Evolutionary conservation across 805 yeast species (phyloP), one percentile per base, ranked within the genome.

Genomic region (Candida silvicultrix): DNA sequence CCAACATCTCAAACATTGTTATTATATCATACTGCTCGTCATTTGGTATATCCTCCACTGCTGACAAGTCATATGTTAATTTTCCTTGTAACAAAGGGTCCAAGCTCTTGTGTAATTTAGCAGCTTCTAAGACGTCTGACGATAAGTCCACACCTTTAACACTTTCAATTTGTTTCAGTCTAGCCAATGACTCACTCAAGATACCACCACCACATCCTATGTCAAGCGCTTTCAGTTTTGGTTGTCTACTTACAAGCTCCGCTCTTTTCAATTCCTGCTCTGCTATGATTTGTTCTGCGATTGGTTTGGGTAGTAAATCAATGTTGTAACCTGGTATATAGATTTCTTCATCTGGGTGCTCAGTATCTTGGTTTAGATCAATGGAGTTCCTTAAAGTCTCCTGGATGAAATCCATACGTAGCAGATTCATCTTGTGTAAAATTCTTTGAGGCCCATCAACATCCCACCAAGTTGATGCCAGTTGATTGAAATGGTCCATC

Each of bases 151-250:
- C 77, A 2, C 96, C 99, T 42, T 69, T 73, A 5, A 94, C 97
- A 1, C 68, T 60, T 11, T 71, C 60, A 4, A 88, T 78, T 48
- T 76, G 75, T 5, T 76, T 75, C 54, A 86, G 66, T 53, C 99
- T 71, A 0, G 96, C 97, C 59, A 94, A 64, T 0, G 92, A 82
- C 61, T 94, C 99, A 5, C 90, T 71, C 18, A 94, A 68, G 22
- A 94, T 82, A 0, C 99, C 99, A n/a, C 99, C 99, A 18, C 99
- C 99, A 63, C 99, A 94, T 1, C 99, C 99, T 44, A 94, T 81
- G 60, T 94, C 99, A 46, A 94, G 67, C 1, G 81, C 89, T 15
- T 64, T 62, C 44, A 80, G 68, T 40, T 73, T 66, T 8, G 45
- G 49, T 5, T 42, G 35, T 6, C 51, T 49, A 2, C 42, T 38